A percentile compares a stretch with the other conserved stretches of the same genome.
Conservation (phyloP, 192 early-diverging fungal species). For the Podila epicladia region DNA sequence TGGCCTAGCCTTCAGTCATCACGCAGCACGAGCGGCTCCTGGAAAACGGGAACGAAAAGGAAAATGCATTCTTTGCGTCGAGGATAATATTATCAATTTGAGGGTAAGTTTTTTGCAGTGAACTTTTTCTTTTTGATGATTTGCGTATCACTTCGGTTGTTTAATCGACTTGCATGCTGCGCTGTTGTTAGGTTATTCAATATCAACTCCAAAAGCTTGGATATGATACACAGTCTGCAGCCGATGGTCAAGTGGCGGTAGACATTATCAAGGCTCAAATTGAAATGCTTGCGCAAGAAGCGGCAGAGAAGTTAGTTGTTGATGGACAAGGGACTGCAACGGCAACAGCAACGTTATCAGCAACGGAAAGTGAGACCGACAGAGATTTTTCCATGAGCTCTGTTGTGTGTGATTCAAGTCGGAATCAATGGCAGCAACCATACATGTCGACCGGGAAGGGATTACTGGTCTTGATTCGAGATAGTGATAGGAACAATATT, state of each 20-base stretch:
- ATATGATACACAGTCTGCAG: conserved; percentile 56
- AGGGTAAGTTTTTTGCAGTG: conserved; percentile 26
- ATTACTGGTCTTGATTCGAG: conserved; percentile 5
- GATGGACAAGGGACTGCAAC: neutral
- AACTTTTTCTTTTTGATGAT: neutral
- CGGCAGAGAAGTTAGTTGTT: conserved; percentile 6
- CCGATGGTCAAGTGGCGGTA: conserved; percentile 66
- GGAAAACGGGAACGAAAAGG: conserved; percentile 31
- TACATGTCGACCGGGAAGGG: conserved; percentile 1
- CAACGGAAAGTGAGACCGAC: neutral
- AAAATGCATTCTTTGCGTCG: conserved; percentile 38
- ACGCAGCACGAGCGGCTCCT: conserved; percentile 23
- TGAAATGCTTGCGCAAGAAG: conserved; percentile 17
- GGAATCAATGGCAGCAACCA: too few species aligned
- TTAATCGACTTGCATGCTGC: too few species aligned
- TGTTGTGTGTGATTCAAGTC: too few species aligned
- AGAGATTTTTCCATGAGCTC: too few species aligned
- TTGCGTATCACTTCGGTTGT: neutral
- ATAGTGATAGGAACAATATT: conserved; percentile 22
- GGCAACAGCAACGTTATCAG: neutral
- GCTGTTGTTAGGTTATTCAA: conserved; percentile 55
- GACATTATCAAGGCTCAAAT: conserved; percentile 48
- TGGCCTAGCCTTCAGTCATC: conserved; percentile 26
- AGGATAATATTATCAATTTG: conserved; percentile 69
- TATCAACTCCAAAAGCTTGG: conserved; percentile 64